phyloP scores from a whole-genome alignment of 257 asterid species.

The Solanum chmielewskii region DNA sequence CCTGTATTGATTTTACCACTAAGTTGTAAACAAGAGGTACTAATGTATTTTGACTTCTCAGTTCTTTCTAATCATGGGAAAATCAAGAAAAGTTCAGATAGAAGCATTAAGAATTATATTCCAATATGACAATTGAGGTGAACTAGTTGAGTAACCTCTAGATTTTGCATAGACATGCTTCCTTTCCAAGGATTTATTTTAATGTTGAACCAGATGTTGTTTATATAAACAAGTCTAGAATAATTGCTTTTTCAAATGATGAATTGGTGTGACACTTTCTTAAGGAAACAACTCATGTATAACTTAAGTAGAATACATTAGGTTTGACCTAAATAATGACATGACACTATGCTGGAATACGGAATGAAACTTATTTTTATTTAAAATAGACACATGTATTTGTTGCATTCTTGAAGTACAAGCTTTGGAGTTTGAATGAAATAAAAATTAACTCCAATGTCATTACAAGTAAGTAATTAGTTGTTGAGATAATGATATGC shows the following conservation, averaged over 20 bases:
- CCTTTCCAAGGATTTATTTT: not conserved
- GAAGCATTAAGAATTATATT: not conserved
- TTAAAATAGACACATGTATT: no score
- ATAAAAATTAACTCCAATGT: not conserved
- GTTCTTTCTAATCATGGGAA: constrained; percentile 20
- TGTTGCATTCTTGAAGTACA: not conserved
- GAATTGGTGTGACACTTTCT: not conserved
- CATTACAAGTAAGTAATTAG: not conserved
- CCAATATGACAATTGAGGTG: no score
- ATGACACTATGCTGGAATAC: not conserved
- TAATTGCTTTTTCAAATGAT: no score
- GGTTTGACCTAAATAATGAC: not conserved
- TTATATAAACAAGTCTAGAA: no score
- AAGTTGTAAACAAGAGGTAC: constrained; percentile 6
- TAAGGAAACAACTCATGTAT: not conserved
- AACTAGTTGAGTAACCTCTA: no score
- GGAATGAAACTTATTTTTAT: not conserved
- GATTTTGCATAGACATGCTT: not conserved
- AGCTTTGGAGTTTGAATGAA: not conserved
- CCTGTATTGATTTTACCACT: not conserved
- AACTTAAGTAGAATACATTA: no score
- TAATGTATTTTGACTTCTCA: not conserved
- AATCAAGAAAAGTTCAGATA: not conserved
- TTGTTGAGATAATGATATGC: not conserved
- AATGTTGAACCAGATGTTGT: no score